A percentile compares a stretch with the other conserved stretches of the same genome.
These are phyloP conservation scores for Ichthyophthirius multifiliis DNA, from an alignment of 169 alveolate species.

Conservation along the genomic window DNA sequence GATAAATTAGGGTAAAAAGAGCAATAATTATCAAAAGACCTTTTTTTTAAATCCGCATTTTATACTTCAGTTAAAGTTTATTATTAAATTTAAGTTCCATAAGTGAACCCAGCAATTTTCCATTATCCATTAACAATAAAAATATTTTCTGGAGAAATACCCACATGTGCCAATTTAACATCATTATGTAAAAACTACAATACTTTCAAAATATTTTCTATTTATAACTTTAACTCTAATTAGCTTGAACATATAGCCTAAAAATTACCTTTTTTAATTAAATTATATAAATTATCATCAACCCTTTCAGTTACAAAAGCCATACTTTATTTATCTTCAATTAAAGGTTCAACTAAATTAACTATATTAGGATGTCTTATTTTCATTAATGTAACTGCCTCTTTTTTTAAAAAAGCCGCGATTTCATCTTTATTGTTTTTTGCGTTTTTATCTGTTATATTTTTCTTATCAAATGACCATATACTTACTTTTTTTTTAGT, in stretches of 20 bases:
- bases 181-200: conserved; percentile 2
- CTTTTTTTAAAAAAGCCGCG: not conserved
- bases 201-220: not conserved
- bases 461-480: conserved; percentile 9
- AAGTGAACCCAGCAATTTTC: conserved; percentile 13
- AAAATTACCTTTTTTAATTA: not conserved
- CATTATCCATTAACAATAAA: conserved; percentile 2
- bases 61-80: not conserved
- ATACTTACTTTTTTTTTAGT: conserved; percentile 4
- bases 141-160: conserved; percentile 16
- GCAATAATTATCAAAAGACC: not conserved
- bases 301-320: conserved; percentile 11
- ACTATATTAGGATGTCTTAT: conserved; percentile 10
- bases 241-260: not conserved
- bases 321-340: conserved; percentile 15
- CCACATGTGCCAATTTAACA: conserved; percentile 5
- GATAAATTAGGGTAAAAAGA: not conserved
- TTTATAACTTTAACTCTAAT: not conserved
- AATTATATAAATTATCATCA: not conserved
- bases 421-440: not conserved
- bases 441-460: conserved; percentile 1
- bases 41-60: not conserved
- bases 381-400: not conserved
- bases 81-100: not conserved
- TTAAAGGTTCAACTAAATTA: not conserved